phyloP scores from a whole-genome alignment of 2,329 filamentous ascomycete species.

The Venturia carpophila region DNA sequence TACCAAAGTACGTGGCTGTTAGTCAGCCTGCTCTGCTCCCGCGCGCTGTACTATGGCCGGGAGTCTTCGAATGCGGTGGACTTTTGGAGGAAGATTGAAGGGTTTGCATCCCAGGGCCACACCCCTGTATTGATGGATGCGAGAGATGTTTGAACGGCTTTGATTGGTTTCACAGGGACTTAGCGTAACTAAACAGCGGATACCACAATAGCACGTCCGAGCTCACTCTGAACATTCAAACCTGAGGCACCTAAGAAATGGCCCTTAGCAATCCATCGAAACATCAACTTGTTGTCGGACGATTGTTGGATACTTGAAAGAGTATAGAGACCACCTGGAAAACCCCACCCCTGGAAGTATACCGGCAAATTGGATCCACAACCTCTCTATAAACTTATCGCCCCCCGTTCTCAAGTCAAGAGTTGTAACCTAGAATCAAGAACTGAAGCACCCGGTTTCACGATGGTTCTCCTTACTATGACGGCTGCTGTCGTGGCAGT shows the following conservation, averaged over 20 bases:
- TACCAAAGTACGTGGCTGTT: too few relatives aligned
- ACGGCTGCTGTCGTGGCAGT: slow-evolving; percentile 60
- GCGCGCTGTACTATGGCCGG: too few relatives aligned
- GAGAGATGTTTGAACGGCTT: too few relatives aligned
- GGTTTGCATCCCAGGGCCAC: too few relatives aligned
- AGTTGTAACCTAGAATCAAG: not conserved
- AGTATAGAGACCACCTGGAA: not conserved
- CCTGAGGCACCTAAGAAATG: not conserved
- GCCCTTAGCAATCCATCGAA: not conserved
- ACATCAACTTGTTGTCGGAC: not conserved
- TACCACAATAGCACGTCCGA: not conserved
- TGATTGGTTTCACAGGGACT: too few relatives aligned
- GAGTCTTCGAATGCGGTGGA: too few relatives aligned
- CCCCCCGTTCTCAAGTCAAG: not conserved
- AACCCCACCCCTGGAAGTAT: not conserved
- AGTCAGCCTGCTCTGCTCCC: too few relatives aligned
- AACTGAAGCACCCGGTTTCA: not conserved
- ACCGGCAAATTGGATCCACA: not conserved
- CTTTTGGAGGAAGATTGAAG: too few relatives aligned
- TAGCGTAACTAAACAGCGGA: too few relatives aligned
- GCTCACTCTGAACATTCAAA: not conserved
- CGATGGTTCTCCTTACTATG: slow-evolving; percentile 55
- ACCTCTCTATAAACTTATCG: not conserved
- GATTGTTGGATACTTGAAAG: too few relatives aligned
- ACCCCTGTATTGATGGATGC: too few relatives aligned